Conservation (phyloP, 2,329 filamentous ascomycete genomes). For the Epichloe elymi region DNA sequence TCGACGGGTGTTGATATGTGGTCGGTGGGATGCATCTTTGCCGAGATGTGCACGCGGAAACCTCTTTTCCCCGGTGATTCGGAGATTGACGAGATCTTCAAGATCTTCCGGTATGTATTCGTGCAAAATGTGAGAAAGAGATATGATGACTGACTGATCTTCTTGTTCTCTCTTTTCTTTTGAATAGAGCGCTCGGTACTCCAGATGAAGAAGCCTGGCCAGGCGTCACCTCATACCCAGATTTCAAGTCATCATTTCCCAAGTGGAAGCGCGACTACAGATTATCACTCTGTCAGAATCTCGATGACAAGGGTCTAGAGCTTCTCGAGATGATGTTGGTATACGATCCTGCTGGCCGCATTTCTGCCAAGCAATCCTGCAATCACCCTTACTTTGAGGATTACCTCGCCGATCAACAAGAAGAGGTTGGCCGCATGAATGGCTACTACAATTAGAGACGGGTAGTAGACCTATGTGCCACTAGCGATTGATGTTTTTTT, state of each 20-base stretch:
- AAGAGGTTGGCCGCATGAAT: conserved; percentile 16
- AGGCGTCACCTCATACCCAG: conserved; percentile 85
- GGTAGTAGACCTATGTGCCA: conserved; percentile 11
- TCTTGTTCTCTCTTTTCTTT: neutral
- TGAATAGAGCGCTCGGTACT: conserved; percentile 58
- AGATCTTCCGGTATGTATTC: conserved; percentile 54
- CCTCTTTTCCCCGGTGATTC: conserved; percentile 86
- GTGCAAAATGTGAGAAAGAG: neutral
- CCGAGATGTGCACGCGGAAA: conserved; percentile 91
- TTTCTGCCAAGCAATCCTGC: conserved; percentile 80
- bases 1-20: conserved; percentile 94
- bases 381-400: conserved; percentile 68
- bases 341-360: conserved; percentile 75
- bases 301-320: conserved; percentile 61
- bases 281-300: conserved; percentile 51
- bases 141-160: neutral
- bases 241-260: conserved; percentile 85
- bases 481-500: conserved; percentile 8
- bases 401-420: conserved; percentile 18
- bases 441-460: conserved; percentile 25
- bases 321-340: conserved; percentile 60
- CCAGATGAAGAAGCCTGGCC: conserved; percentile 75
- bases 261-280: conserved; percentile 70
- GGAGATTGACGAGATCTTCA: conserved; percentile 36
- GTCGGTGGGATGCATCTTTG: conserved; percentile 89